Evolutionary conservation across 768 basidiomycete genomes (phyloP).

Genomic region (Tephrocybe rancida): DNA sequence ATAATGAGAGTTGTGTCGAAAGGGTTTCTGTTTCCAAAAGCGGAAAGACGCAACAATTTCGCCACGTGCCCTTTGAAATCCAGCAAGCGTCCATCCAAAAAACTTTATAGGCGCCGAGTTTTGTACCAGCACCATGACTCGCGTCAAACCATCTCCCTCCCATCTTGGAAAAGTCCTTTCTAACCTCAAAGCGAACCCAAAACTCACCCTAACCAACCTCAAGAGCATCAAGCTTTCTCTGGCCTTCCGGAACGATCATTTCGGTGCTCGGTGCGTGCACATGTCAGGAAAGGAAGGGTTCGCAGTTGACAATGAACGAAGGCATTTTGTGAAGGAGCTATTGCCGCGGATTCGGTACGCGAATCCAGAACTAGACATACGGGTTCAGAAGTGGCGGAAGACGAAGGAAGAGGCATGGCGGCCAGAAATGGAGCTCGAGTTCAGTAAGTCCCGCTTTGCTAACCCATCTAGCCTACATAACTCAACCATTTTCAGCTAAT

Average conservation of each 20-base stretch:
- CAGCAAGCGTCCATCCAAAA: constrained; percentile 13
- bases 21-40: background rate
- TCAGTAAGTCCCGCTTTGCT: constrained; percentile 50
- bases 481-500: constrained; percentile 37
- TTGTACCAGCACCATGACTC: constrained; percentile 14
- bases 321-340: constrained; percentile 82
- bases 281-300: background rate
- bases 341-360: constrained; percentile 77
- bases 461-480: background rate
- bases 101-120: background rate
- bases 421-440: constrained; percentile 62
- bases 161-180: constrained; percentile 56
- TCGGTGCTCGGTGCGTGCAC: constrained; percentile 65
- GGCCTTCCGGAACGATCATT: constrained; percentile 69
- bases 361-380: constrained; percentile 67
- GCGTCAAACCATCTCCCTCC: constrained; percentile 37
- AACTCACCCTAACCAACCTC: constrained; percentile 49
- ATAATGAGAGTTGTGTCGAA: background rate
- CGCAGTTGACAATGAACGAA: constrained; percentile 24
- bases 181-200: constrained; percentile 52
- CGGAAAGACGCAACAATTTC: background rate
- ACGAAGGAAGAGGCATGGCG: constrained; percentile 55
- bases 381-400: constrained; percentile 58
- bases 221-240: constrained; percentile 56
- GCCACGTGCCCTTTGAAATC: constrained; percentile 9